Evolutionary conservation across 306 rosid genomes (phyloP).

Genomic region (Cicer pinnatifidum): DNA sequence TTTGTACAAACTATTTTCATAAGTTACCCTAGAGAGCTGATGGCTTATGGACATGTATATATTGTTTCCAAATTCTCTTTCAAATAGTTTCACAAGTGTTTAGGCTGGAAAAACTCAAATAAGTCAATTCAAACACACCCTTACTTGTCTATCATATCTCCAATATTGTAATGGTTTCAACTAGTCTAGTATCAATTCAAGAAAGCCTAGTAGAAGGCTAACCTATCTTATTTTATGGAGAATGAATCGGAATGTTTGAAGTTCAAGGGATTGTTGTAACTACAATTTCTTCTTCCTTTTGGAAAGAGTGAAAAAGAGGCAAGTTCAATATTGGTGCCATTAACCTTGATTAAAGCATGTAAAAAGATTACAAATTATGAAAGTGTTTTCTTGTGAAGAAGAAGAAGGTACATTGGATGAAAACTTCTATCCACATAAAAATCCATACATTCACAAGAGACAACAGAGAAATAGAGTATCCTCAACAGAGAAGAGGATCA

Average conservation of each 20-base stretch:
- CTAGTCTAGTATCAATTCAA: neutral
- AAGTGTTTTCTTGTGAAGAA: slow-evolving; percentile 39
- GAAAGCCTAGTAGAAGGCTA: neutral
- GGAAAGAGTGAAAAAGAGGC: neutral
- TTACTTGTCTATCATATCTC: too few species aligned
- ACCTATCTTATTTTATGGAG: neutral
- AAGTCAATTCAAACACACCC: too few species aligned
- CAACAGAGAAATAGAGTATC: slow-evolving; percentile 49
- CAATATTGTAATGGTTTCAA: neutral
- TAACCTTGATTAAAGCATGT: slow-evolving; percentile 43
- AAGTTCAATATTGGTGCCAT: slow-evolving; percentile 35
- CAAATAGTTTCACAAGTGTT: too few species aligned
- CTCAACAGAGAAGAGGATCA: slow-evolving; percentile 48
- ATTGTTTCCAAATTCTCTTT: too few species aligned
- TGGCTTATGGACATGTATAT: too few species aligned
- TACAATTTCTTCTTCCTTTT: neutral
- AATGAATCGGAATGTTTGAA: slow-evolving; percentile 4
- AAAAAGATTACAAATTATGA: slow-evolving; percentile 41
- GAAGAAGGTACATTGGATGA: slow-evolving; percentile 40
- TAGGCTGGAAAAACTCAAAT: too few species aligned
- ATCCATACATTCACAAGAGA: slow-evolving; percentile 59
- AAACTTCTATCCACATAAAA: slow-evolving; percentile 44
- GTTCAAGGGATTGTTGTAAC: neutral
- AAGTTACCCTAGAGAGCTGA: too few species aligned
- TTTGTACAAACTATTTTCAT: too few species aligned